These are phyloP conservation scores for Coemansia sp. DNA, from an alignment of 192 early-diverging fungal genomes.

Conservation along the genomic window DNA sequence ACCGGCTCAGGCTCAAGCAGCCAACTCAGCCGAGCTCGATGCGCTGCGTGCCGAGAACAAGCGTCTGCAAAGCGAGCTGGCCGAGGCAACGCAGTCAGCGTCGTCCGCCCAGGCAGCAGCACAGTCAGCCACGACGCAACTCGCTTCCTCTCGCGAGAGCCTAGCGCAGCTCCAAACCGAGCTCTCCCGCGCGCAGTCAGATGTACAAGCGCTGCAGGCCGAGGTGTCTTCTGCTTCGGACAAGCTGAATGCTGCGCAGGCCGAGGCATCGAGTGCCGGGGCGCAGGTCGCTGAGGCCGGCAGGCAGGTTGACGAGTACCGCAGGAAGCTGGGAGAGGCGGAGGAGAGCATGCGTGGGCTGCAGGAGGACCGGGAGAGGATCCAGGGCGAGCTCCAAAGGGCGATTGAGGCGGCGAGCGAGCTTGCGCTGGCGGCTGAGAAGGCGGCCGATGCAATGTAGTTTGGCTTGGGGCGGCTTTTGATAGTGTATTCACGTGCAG, in stretches of 20 bases:
- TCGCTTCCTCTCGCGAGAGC: background rate
- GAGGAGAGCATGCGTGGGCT: conserved; percentile 13
- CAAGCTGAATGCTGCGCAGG: conserved; percentile 9
- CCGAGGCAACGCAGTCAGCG: conserved; percentile 6
- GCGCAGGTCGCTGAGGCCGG: conserved; percentile 10
- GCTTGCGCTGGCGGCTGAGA: conserved; percentile 42
- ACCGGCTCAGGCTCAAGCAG: background rate
- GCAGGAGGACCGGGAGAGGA: conserved; percentile 8
- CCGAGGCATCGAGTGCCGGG: conserved; percentile 15
- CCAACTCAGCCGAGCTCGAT: conserved; percentile 63
- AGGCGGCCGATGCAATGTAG: conserved; percentile 25
- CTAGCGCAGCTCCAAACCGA: conserved; percentile 16
- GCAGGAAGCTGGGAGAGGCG: conserved; percentile 21
- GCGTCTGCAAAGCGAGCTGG: conserved; percentile 44
- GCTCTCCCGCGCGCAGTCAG: conserved; percentile 11
- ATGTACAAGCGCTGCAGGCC: conserved; percentile 9
- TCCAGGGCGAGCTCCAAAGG: conserved; percentile 31
- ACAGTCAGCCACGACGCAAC: background rate
- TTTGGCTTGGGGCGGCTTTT: background rate
- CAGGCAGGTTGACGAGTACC: conserved; percentile 5
- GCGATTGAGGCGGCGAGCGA: conserved; percentile 33
- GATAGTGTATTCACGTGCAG: too few relatives aligned
- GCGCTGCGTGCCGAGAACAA: conserved; percentile 66
- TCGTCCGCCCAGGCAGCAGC: background rate
- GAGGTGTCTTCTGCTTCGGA: conserved; percentile 10